Conservation (phyloP, 805 yeast genomes). For the Wickerhamiella vanderwaltii region DNA sequence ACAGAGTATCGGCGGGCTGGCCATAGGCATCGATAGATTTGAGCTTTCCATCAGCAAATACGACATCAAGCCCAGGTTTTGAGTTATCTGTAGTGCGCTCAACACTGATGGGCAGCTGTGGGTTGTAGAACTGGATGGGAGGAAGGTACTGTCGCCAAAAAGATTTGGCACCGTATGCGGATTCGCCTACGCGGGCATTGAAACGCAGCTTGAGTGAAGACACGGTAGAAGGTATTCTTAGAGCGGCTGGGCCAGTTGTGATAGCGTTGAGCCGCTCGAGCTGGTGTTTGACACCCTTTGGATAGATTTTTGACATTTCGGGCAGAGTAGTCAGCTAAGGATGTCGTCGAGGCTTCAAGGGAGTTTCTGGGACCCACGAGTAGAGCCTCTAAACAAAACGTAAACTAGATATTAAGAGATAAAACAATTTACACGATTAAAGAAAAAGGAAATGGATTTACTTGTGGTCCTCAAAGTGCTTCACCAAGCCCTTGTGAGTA, state of each 20-base stretch:
- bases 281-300: slow-evolving; percentile 24
- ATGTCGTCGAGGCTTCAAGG: background rate
- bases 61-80: slow-evolving; percentile 36
- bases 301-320: slow-evolving; percentile 13
- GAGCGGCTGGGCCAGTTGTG: slow-evolving; percentile 25
- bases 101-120: slow-evolving; percentile 50
- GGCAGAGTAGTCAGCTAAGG: too few relatives aligned
- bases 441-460: background rate
- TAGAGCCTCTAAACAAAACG: too few relatives aligned
- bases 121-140: slow-evolving; percentile 71
- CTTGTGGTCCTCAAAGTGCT: background rate
- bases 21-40: slow-evolving; percentile 42
- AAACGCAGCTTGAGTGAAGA: slow-evolving; percentile 21
- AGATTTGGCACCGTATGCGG: slow-evolving; percentile 31
- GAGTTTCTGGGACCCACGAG: too few relatives aligned
- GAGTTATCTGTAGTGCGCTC: slow-evolving; percentile 41
- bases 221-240: slow-evolving; percentile 22
- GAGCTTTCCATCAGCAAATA: slow-evolving; percentile 31
- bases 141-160: slow-evolving; percentile 71
- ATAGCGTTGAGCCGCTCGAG: slow-evolving; percentile 21
- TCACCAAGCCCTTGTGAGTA: background rate
- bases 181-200: slow-evolving; percentile 15
- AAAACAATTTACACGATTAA: too few relatives aligned
- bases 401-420: too few relatives aligned
- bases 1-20: slow-evolving; percentile 40